Percentiles rank a stretch among this genome's conserved stretches.
Conservation (phyloP, 2,329 filamentous ascomycete genomes). For the Sporothrix protearum region DNA sequence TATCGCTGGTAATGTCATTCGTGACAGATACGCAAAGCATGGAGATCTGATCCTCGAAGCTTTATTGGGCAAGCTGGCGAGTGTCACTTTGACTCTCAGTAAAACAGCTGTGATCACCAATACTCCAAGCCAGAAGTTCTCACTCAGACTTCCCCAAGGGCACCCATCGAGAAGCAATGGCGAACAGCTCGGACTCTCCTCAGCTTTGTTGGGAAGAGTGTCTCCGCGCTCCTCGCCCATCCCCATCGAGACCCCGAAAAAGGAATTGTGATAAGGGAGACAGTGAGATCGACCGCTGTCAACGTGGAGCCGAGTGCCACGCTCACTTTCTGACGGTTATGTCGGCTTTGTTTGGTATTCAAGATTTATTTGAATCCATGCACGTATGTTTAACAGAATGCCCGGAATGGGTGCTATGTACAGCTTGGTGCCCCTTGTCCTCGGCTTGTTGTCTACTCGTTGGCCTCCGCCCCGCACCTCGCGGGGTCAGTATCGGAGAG, state of each 20-base stretch:
- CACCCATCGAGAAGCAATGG: background rate
- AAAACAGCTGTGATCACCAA: background rate
- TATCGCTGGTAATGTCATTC: background rate
- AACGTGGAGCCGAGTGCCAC: background rate
- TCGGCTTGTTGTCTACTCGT: no score
- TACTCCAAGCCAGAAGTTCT: background rate
- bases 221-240: background rate
- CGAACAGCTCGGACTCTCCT: background rate
- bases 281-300: background rate
- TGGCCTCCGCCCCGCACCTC: background rate
- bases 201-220: background rate
- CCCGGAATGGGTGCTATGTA: background rate
- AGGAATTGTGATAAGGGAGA: background rate
- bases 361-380: background rate
- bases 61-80: background rate
- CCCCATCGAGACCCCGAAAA: background rate
- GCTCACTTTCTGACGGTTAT: background rate
- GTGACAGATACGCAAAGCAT: background rate
- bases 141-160: background rate
- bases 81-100: background rate
- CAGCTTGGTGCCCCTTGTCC: background rate
- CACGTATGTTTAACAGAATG: background rate
- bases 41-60: background rate
- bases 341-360: background rate
- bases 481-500: slow-evolving; percentile 3